These are phyloP conservation scores for Didymella lethalis DNA, from an alignment of 2,329 filamentous ascomycete species.

Conservation along the genomic window DNA sequence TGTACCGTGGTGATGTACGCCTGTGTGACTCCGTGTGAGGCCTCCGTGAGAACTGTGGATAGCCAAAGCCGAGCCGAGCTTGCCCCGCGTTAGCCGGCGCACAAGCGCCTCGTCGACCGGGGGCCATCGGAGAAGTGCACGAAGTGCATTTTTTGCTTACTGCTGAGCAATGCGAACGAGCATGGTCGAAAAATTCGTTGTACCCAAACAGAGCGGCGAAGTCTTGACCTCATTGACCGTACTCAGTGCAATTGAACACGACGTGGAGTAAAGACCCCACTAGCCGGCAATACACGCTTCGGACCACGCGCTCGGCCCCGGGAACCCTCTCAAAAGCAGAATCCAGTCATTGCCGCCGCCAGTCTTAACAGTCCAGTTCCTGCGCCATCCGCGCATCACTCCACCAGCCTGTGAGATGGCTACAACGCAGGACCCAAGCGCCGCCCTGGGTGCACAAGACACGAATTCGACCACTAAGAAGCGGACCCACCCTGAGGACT, in stretches of 20 bases:
- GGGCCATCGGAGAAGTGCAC: conserved; percentile 15
- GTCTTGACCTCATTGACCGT: background rate
- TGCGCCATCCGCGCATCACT: conserved; percentile 41
- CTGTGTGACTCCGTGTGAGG: background rate
- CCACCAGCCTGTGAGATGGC: conserved; percentile 26
- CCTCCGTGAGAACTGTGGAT: background rate
- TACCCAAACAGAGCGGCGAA: background rate
- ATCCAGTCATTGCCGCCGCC: conserved; percentile 35
- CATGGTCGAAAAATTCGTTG: background rate
- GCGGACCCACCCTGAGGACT: conserved; percentile 52
- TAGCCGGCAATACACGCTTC: conserved; percentile 18
- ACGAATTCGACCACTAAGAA: conserved; percentile 38
- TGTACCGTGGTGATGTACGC: background rate
- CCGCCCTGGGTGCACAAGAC: conserved; percentile 29
- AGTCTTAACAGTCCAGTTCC: conserved; percentile 32
- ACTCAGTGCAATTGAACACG: background rate
- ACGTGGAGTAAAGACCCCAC: background rate
- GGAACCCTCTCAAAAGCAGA: background rate
- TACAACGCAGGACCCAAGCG: conserved; percentile 28
- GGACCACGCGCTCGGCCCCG: conserved; percentile 11
- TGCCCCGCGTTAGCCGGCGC: conserved; percentile 16
- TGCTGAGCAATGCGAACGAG: background rate
- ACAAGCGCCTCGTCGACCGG: conserved; percentile 6
- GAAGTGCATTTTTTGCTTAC: background rate
- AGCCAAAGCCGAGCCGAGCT: conserved; percentile 7